Evolutionary conservation across 345 rosid genomes (phyloP), one percentile per base, ranked within the genome.

Genomic region (Eucalyptus camaldulensis): DNA sequence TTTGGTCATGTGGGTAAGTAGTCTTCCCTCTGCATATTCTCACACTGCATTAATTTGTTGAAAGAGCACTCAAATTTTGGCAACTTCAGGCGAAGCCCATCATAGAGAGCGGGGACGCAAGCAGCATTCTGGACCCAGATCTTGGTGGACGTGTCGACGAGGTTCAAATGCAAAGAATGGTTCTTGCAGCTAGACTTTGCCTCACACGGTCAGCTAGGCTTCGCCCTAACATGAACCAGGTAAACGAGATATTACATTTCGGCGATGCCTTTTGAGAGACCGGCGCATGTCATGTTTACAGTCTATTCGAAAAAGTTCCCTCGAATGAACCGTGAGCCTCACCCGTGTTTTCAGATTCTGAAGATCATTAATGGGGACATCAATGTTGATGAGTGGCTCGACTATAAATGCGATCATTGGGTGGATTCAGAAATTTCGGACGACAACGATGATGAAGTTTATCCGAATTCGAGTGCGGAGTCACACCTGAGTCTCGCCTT

Each of bases 1-100:
- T 90, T 93, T 98, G 95, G 95, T 97, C 90, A 92, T 95, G 96
- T 98, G 99, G 99, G 99, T 96, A 93, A 92, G 99, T 51, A 56
- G 25, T 31, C 76, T 85, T 21, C 27, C 89, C 87, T n/a, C 5
- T 65, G 33, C 88, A 87, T 50, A 40, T 27, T n/a, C 17, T 72
- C 69, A 90, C 88, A 13, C 53, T n/a, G 88, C 22, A 27, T 17
- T 29, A 3, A 25, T 27, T 40, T 13, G 13, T 80, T 45, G 80
- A 17, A 44, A 83, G 33, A 47, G 15, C 44, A 54, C 85, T 29
- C 45, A 27, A 80, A 91, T 85, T 92, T 88, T 87, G 91, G 92
- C 83, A 37, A 91, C 62, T 89, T 86, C 94, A 97, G 99, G 99
- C 99, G 88, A 96, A 94, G 85, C 96, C 97, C 24, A 86, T 94